Conservation (phyloP, 2,329 filamentous ascomycete species). For the Xylariaceae sp. region DNA sequence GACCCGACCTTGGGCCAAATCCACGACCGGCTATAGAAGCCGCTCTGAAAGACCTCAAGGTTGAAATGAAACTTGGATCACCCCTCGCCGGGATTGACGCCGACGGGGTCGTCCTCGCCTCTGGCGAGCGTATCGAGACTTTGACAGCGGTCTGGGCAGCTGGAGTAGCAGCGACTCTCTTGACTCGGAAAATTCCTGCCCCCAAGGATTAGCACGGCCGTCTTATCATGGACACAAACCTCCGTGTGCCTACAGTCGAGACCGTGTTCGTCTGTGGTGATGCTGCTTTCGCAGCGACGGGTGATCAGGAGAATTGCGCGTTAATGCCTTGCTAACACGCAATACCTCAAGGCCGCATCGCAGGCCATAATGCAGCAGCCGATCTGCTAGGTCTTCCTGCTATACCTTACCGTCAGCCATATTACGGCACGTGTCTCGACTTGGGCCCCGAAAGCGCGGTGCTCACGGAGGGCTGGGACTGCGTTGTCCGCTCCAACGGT, state of each 20-base stretch:
- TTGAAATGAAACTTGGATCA: constrained; percentile 5
- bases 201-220: constrained; percentile 9
- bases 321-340: constrained; percentile 15
- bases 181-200: constrained; percentile 6
- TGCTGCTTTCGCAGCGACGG: constrained; percentile 8
- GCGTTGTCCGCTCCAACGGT: neutral
- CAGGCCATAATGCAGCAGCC: constrained; percentile 12
- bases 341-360: constrained; percentile 8
- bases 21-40: constrained; percentile 8
- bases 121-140: constrained; percentile 13
- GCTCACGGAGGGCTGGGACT: constrained; percentile 9
- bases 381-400: constrained; percentile 7
- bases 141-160: constrained; percentile 13
- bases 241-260: constrained; percentile 7
- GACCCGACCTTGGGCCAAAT: constrained; percentile 4
- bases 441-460: constrained; percentile 9
- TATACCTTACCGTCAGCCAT: constrained; percentile 9
- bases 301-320: constrained; percentile 6
- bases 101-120: constrained; percentile 8
- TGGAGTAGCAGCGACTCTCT: constrained; percentile 8
- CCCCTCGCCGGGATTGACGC: constrained; percentile 6
- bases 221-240: constrained; percentile 7
- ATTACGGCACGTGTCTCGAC: constrained; percentile 10
- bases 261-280: constrained; percentile 10
- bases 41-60: constrained; percentile 6